Base-by-base conservation (phyloP, 2,329 filamentous ascomycete genomes). In the Monosporascus sp. region DNA sequence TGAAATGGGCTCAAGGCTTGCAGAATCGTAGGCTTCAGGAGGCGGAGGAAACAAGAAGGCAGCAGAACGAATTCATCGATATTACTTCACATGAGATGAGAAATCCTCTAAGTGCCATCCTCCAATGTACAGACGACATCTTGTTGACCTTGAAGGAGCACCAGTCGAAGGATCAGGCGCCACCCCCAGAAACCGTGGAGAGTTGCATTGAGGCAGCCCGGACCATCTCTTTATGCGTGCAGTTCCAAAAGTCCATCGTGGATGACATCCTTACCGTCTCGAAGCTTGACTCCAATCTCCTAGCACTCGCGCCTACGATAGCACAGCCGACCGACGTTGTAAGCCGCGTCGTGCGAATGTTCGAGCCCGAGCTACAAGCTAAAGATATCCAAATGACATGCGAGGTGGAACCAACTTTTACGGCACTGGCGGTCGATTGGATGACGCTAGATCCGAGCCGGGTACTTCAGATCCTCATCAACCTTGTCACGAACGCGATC, bases 221-320 rank as follows among this genome's bases (percentile, higher is more conserved):
- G 49, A 82, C 78, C 0, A 82, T 83, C 55, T 74, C 73, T 14
- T 63, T 82, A 6, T 93, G 89, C 60, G 85, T 88, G 1, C 84
- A 89, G 60, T 88, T 93, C 68, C 89, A 93, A 65, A 91, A 91
- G 68, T 75, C 84, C 8, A 89, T 90, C 45, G 84, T 89, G n/a
- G 85, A 89, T 62, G 86, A 89, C 62, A 85, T 89, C 25, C 71
- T 90, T 39, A 89, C 84, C 9, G 78, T 89, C 61, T 88, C 84
- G 3, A 89, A 92, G 65, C 78, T 93, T 31, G 88, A 93, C 63
- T 88, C 86, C 3, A 85, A 86, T 39, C 80, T 91, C 66, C 72
- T 93, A 14, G 78, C 86, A 3, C 84, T 92, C 6, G 86, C 86
- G 1, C 88, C 88, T 1, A 82, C 85, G 20, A 84, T 84, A 14